phyloP scores from a whole-genome alignment of 2,329 filamentous ascomycete species.

The Colletotrichum sojae region DNA sequence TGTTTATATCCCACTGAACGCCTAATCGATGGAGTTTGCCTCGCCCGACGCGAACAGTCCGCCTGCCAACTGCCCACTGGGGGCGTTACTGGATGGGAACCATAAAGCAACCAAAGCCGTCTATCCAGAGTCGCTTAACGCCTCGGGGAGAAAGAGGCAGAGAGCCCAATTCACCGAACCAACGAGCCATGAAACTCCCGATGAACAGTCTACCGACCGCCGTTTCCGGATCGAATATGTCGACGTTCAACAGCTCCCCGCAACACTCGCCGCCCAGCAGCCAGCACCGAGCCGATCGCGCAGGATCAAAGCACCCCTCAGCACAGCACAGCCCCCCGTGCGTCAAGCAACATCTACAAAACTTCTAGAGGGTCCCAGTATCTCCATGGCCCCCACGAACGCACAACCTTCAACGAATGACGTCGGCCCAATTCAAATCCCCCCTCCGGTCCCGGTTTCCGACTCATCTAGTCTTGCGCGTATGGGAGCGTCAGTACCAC shows the following conservation, averaged over 20 bases:
- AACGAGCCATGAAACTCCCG: slow-evolving; percentile 54
- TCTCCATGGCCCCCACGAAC: too few species aligned
- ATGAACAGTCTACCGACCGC: slow-evolving; percentile 47
- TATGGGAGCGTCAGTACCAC: slow-evolving; percentile 35
- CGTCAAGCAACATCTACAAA: background rate
- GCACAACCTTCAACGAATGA: too few species aligned
- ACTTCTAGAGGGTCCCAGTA: too few species aligned
- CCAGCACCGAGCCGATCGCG: slow-evolving; percentile 59
- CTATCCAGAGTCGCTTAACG: slow-evolving; percentile 46
- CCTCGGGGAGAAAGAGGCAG: too few species aligned
- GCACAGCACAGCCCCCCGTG: slow-evolving; percentile 65
- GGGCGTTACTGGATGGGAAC: slow-evolving; percentile 57
- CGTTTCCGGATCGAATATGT: slow-evolving; percentile 83
- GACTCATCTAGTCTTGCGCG: slow-evolving; percentile 52
- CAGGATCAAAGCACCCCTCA: slow-evolving; percentile 46
- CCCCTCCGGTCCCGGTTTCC: background rate
- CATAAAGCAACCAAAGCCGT: slow-evolving; percentile 57
- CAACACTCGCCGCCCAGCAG: slow-evolving; percentile 84
- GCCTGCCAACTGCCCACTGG: slow-evolving; percentile 47
- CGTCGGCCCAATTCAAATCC: too few species aligned
- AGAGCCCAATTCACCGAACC: slow-evolving; percentile 41
- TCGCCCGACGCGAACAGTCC: too few species aligned
- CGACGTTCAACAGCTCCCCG: slow-evolving; percentile 82
- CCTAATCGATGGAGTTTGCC: too few species aligned
- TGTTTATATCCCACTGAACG: too few species aligned